A percentile compares a stretch with the other conserved stretches of the same genome.
phyloP scores from a whole-genome alignment of 768 basidiomycete species.

The Boletus patriciae region DNA sequence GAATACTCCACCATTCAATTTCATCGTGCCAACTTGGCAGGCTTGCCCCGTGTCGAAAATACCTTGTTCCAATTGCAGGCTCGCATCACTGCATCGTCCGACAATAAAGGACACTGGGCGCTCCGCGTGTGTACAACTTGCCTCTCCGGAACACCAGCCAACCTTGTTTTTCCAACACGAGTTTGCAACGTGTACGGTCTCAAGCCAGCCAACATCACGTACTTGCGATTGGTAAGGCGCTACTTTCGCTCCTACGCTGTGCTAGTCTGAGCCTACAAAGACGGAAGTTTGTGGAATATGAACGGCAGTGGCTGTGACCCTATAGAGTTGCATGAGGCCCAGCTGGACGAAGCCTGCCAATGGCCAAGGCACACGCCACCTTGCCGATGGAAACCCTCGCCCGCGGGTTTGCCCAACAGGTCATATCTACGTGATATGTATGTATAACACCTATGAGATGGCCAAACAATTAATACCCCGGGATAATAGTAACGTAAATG shows the following conservation, averaged over 20 bases:
- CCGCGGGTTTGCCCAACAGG: background rate
- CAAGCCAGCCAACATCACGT: conserved; percentile 21
- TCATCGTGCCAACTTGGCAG: conserved; percentile 7
- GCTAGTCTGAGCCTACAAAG: background rate
- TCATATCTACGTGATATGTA: conserved; percentile 1
- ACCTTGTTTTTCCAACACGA: background rate
- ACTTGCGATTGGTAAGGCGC: conserved; percentile 10
- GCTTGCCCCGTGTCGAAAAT: background rate
- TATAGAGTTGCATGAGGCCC: conserved; percentile 24
- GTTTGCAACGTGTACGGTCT: conserved; percentile 28
- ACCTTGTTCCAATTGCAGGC: conserved; percentile 2
- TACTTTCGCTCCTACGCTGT: background rate
- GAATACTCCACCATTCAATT: background rate
- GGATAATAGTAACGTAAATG: conserved; percentile 3
- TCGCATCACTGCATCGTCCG: conserved; percentile 11
- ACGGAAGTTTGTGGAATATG: background rate
- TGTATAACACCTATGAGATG: conserved; percentile 3
- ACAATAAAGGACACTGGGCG: conserved; percentile 19
- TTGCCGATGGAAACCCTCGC: background rate
- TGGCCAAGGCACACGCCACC: conserved; percentile 23
- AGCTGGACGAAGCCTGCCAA: conserved; percentile 22
- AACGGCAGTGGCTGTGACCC: conserved; percentile 22
- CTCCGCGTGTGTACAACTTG: conserved; percentile 8
- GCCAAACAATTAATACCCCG: conserved; percentile 6
- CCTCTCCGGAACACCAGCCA: background rate